Base-by-base conservation (phyloP, 2,329 filamentous ascomycete species). In the Septoria linicola region DNA sequence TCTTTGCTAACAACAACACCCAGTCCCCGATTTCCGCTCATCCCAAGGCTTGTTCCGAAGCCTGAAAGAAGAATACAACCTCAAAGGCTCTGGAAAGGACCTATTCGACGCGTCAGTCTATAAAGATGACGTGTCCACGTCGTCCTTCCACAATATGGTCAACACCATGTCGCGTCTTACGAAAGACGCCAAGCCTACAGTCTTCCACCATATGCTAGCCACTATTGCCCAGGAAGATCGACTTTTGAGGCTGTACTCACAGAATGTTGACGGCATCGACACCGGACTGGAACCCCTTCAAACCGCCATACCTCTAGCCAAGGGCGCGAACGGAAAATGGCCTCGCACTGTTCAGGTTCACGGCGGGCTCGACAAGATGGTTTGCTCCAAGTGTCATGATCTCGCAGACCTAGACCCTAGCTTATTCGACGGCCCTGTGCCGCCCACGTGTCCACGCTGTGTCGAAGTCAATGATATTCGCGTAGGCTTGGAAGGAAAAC, bases 61-160 rank as follows among this genome's bases (percentile, higher is more conserved):
- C 14, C 78, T 96, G 20, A 87, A 88, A 59, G 86, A 82, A 55
- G 86, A 96, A 66, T 89, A 96, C 72, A 95, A 93, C 61, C 78
- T 96, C 56, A 96, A 95, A 68, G 83, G 87, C 17, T 96, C 93
- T 0, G 93, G 93, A 45, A 96, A 97, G 71, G 85, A 96, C 60
- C 80, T 99, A 1, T 99, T 99, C 67, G 93, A 99, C 73, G 93
- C 93, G 45, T 95, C 92, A 6, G 93, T 99, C 47, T 99, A 99
- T 76, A 91, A 89, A 70, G 88, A 96, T 74, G 86, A 95, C 68
- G 80, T 81, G 17, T 88, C 91, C 10, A 97, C 92, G 1, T 85
- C 87, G 19, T 89, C 87, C 8, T 99, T 99, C 69, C 93, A 99
- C 71, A 84, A 87, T 67, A 97, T 99, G 92, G 89, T 99, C 61